phyloP scores from a whole-genome alignment of 345 rosid genomes.

The Brassica napus region Da-Ae NC_063438.1:8515001-8515500 shows the following conservation, averaged over 20 bases:
- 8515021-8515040: constrained; percentile 17
- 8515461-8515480: constrained; percentile 62
- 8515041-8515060: not conserved
- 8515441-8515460: constrained; percentile 65
- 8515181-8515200: constrained; percentile 54
- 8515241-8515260: constrained; percentile 30
- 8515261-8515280: constrained; percentile 65
- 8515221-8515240: constrained; percentile 54
- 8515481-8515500: not conserved
- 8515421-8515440: constrained; percentile 60
- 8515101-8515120: not conserved
- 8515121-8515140: constrained; percentile 48
- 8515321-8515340: constrained; percentile 4
- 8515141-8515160: constrained; percentile 57
- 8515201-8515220: constrained; percentile 47
- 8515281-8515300: constrained; percentile 51
- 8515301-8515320: not conserved
- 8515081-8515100: not conserved
- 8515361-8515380: constrained; percentile 50
- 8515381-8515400: constrained; percentile 71
- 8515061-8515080: not conserved
- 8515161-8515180: constrained; percentile 52
- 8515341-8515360: not conserved
- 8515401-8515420: constrained; percentile 74
- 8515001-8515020: constrained; percentile 59